These are phyloP conservation scores for Phlyctochytrium bullatum DNA, from an alignment of 192 early-diverging fungal species.

Conservation along the genomic window DNA sequence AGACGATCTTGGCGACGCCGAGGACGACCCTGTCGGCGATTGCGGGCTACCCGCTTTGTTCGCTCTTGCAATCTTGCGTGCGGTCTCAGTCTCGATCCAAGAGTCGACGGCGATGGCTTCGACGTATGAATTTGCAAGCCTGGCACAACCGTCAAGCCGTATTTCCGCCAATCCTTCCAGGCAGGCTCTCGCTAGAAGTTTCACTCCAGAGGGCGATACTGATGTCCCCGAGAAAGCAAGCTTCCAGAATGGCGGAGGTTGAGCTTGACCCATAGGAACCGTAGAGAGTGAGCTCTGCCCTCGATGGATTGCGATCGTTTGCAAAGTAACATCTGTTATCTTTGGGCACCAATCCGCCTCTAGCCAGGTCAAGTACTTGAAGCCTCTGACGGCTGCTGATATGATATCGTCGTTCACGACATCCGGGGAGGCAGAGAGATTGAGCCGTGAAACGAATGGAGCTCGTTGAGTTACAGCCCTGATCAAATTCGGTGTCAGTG, in stretches of 20 bases:
- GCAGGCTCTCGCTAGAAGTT: conserved; percentile 18
- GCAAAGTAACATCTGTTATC: conserved; percentile 1
- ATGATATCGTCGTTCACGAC: not conserved
- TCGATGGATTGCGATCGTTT: conserved; percentile 6
- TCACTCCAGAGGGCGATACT: conserved; percentile 2
- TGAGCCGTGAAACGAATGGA: not conserved
- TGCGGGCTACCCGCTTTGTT: not conserved
- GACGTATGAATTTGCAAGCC: conserved; percentile 15
- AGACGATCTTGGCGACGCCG: not conserved
- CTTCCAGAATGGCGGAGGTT: not conserved
- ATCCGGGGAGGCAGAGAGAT: not conserved
- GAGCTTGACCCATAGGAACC: not conserved
- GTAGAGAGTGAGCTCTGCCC: not conserved
- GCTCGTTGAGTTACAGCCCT: not conserved
- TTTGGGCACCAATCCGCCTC: conserved; percentile 8
- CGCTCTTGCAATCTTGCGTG: not conserved
- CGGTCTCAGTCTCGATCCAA: conserved; percentile 10
- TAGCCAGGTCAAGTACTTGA: not conserved
- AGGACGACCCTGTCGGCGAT: not conserved
- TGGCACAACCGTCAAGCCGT: conserved; percentile 21
- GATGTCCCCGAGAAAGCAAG: conserved; percentile 3
- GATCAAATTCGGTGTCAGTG: not conserved
- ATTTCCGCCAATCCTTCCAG: conserved; percentile 12
- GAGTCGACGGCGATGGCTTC: conserved; percentile 17
- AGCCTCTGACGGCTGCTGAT: not conserved